Conservation (phyloP, 2,329 filamentous ascomycete genomes). For the Aspergillus sp. region DNA sequence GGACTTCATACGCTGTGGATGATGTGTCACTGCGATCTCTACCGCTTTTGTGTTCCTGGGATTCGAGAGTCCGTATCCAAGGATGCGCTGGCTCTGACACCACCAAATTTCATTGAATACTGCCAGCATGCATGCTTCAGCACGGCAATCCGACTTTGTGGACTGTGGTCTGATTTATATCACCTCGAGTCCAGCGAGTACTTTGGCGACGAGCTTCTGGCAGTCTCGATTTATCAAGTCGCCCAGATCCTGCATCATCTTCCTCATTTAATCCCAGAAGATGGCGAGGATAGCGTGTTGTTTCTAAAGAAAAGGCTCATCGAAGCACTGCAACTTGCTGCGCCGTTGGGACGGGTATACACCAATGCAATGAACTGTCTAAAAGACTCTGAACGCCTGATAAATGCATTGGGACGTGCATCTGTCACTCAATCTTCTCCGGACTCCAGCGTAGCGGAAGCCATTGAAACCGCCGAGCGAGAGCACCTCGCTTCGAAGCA, state of each 20-base stretch:
- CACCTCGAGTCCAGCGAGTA: constrained; percentile 2
- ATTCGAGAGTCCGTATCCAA: constrained; percentile 1
- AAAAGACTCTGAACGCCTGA: not conserved
- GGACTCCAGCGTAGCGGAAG: not conserved
- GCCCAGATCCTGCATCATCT: constrained; percentile 2
- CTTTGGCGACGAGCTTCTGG: not conserved
- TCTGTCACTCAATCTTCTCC: not conserved
- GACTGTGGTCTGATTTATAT: constrained; percentile 1
- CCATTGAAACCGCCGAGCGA: not conserved
- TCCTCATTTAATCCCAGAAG: not conserved
- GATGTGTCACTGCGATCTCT: constrained; percentile 4
- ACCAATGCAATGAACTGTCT: not conserved
- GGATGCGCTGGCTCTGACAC: not conserved
- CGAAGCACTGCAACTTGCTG: not conserved
- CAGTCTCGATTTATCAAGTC: constrained; percentile 1
- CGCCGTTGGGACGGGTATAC: not conserved
- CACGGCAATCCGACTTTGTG: not conserved
- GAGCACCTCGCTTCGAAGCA: not conserved
- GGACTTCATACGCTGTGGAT: constrained; percentile 1
- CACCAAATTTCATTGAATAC: not conserved
- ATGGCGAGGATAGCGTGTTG: not conserved
- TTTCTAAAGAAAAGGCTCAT: not conserved
- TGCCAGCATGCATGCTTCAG: not conserved
- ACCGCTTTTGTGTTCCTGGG: constrained; percentile 3
- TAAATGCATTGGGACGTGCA: not conserved